phyloP scores from a whole-genome alignment of 192 early-diverging fungal species.

The Entomortierella chlamydospora region DNA sequence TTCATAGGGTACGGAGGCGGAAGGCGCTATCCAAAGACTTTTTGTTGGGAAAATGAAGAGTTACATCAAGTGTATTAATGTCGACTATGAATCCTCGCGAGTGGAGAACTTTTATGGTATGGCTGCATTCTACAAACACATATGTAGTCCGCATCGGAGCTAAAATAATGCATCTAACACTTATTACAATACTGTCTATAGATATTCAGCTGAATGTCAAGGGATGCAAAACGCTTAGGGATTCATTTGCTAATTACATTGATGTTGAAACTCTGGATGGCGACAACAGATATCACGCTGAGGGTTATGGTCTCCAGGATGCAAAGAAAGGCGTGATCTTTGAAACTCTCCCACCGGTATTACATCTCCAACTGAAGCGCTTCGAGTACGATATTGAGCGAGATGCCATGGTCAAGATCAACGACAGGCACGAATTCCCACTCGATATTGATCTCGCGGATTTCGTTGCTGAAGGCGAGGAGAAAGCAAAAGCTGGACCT shows the following conservation, averaged over 20 bases:
- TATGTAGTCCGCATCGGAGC: too few species aligned
- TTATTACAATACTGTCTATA: constrained; percentile 18
- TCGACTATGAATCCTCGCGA: constrained; percentile 94
- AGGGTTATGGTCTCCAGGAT: constrained; percentile 94
- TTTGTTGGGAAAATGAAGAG: constrained; percentile 98
- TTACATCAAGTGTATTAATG: constrained; percentile 95
- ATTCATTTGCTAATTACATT: constrained; percentile 93
- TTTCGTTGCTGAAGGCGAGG: constrained; percentile 78
- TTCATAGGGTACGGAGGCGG: constrained; percentile 81
- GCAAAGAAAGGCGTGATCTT: constrained; percentile 98
- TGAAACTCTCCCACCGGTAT: constrained; percentile 89
- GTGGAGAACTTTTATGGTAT: constrained; percentile 94
- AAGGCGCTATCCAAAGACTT: constrained; percentile 89
- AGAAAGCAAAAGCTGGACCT: constrained; percentile 66
- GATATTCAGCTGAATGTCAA: constrained; percentile 98
- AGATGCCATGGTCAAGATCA: constrained; percentile 95
- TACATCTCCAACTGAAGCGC: constrained; percentile 96
- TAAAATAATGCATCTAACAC: background rate
- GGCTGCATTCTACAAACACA: too few species aligned
- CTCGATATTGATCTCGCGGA: constrained; percentile 85
- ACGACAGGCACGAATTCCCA: constrained; percentile 96
- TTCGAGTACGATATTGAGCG: constrained; percentile 97
- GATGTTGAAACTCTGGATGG: constrained; percentile 93
- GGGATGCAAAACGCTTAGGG: constrained; percentile 84
- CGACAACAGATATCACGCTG: constrained; percentile 95